Base-by-base conservation (phyloP, 805 yeast species). In the Ogataea philodendri region DNA sequence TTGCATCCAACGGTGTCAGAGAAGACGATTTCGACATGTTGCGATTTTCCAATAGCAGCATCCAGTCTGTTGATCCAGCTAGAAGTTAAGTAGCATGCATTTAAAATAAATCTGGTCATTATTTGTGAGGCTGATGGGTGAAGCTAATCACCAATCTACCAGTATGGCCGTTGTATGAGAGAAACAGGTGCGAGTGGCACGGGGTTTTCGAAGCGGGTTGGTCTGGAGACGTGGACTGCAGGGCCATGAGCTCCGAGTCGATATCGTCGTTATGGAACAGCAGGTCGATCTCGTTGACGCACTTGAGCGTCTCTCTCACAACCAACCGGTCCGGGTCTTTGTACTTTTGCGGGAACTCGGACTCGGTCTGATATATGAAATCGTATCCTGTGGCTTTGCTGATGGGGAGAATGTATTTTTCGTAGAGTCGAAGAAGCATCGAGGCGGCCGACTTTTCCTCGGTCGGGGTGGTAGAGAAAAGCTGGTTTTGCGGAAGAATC, bases 1-100 rank as follows among this genome's bases (percentile, higher is more conserved):
- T 84, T 22, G 76, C 55, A 1, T 53, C 52, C 19, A 61, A 55
- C 41, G 60, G 60, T 1, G 18, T 51, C 17, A 35, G 52, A n/a
- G 53, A 41, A 15, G 29, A 35, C 5, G 48, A 44, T 16, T 26
- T 29, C 19, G 39, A 36, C 14, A 30, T 36, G 31, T 30, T 30
- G 39, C 30, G 31, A 7, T 14, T 15, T 14, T 15, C 34, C 15
- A 30, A 36, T 15, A 10, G 15, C 26, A 35, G 26, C 22, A n/a
- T 18, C 16, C 11, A 20, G 9, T 24, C 28, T 16, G 15, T 8
- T 13, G 29, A 29, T 8, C 13, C 15, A 20, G 10, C 16, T 27
- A 34, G 37, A 34, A 15, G 17, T 7, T 34, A 22, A 15, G 19
- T 29, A 32, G 32, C 16, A 18, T 13, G 24, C 27, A 13, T 11